Evolutionary conservation across 2,329 filamentous ascomycete species (phyloP).

Genomic region (Hypoxylon rubiginosum): DNA sequence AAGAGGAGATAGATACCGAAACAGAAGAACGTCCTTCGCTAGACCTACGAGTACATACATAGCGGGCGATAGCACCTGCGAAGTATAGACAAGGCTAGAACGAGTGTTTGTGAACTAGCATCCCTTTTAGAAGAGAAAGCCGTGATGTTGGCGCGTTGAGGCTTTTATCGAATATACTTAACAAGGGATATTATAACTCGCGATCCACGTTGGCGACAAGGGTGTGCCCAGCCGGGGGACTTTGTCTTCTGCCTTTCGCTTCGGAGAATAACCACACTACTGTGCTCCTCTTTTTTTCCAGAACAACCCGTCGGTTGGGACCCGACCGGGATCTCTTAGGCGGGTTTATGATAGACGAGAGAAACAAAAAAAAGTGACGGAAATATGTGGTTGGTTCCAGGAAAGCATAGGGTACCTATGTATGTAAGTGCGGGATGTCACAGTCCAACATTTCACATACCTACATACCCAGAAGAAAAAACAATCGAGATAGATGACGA

Average conservation of each 20-base stretch:
- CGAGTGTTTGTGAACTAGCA: neutral
- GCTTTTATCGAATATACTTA: conserved; percentile 17
- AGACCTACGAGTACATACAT: conserved; percentile 1
- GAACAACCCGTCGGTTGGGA: conserved; percentile 34
- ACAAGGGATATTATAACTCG: conserved; percentile 19
- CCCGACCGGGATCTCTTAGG: conserved; percentile 26
- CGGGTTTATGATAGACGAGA: conserved; percentile 25
- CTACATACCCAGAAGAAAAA: neutral
- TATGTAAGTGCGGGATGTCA: conserved; percentile 26
- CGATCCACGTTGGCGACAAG: conserved; percentile 31
- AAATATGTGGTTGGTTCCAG: conserved; percentile 12
- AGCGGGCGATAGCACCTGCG: neutral
- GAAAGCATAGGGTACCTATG: neutral
- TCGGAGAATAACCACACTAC: conserved; percentile 39
- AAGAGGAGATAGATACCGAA: neutral
- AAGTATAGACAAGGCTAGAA: conserved; percentile 1
- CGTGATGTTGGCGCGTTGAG: conserved; percentile 9
- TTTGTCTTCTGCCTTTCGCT: conserved; percentile 11
- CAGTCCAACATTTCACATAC: conserved; percentile 20
- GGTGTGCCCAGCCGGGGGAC: conserved; percentile 15
- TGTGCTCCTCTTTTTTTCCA: conserved; percentile 35
- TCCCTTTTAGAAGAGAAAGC: neutral
- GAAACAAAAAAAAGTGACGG: conserved; percentile 4
- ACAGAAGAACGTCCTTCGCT: neutral
- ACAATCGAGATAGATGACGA: conserved; percentile 13